Evolutionary conservation across 805 yeast genomes (phyloP), one percentile per base, ranked within the genome.

Genomic region (Ogataea corticis): DNA sequence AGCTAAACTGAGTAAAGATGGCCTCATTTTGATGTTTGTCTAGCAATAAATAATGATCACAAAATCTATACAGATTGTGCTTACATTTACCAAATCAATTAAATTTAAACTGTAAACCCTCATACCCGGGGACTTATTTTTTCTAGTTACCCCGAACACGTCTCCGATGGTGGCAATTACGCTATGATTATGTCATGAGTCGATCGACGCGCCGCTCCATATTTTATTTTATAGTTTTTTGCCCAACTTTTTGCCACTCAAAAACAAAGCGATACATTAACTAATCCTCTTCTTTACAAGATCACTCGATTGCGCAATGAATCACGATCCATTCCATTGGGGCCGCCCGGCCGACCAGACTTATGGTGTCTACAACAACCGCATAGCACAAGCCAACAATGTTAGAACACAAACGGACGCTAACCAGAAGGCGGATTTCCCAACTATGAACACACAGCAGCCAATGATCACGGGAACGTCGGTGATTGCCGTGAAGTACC

Each of bases 391-490:
- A 51, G 90, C 90, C 1, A 53, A 54, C 23, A 62, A 46, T 62
- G 63, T 44, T 7, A 51, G 56, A n/a, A 46, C 44, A n/a, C 33
- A 35, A 7, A 55, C 50, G 13, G 46, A 50, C 18, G 45, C 41
- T 5, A 46, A 45, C 18, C 33, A 45, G 21, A 34, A 34, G n/a
- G 52, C 66, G 0, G 71, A 70, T 36, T 76, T 82, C 62, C 97
- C 97, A 25, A 78, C 74, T 45, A 80, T 82, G 82, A 84, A 87
- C 66, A 92, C 99, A 2, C 96, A 88, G 65, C 89, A 83, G 62
- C 99, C 99, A 38, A 85, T 87, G 55, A 88, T 94, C 49, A 94
- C 99, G 12, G 98, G 99, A 62, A 88, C 98, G 0, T 89, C 97
- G 29, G 99, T 94, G 17, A 76, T 94, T 56, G 95, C 94, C 7